phyloP scores from a whole-genome alignment of 139 green algal species.

The Astrephomene gubernaculifera region DNA sequence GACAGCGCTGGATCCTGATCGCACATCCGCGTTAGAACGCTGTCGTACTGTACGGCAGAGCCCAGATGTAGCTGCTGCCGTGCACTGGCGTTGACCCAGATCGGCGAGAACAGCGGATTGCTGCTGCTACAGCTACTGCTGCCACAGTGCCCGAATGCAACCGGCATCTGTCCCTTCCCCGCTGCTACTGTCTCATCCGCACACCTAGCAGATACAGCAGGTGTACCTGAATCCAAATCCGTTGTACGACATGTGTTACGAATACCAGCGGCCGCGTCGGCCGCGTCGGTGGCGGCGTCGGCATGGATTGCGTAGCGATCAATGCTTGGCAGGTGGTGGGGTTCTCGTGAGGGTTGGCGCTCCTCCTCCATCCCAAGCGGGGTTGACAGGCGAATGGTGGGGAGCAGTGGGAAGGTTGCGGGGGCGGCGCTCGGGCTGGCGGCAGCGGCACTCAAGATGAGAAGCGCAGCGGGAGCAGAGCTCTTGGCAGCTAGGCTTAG shows the following conservation, averaged over 20 bases:
- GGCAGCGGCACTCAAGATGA: background rate
- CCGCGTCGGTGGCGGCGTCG: too few relatives aligned
- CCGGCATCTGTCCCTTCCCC: background rate
- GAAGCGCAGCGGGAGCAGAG: background rate
- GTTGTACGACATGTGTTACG: too few relatives aligned
- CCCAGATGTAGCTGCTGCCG: constrained; percentile 2
- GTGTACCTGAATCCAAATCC: too few relatives aligned
- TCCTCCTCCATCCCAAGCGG: background rate
- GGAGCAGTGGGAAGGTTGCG: background rate
- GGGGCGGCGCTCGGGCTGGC: background rate
- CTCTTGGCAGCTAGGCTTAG: background rate
- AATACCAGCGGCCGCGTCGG: background rate
- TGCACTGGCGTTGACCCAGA: constrained; percentile 14
- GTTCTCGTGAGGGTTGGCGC: background rate
- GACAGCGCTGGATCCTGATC: background rate
- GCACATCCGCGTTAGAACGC: constrained; percentile 11
- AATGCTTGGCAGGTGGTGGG: background rate
- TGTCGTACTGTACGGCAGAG: constrained; percentile 9
- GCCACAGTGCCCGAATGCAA: background rate
- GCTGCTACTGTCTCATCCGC: background rate
- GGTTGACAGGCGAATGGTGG: background rate
- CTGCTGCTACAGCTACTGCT: background rate
- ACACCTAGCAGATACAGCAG: too few relatives aligned
- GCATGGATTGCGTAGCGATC: background rate
- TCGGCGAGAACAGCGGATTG: background rate